These are phyloP conservation scores for Rhodotorula sphaerocarpa DNA, from an alignment of 768 basidiomycete species.

Conservation along the genomic window DNA sequence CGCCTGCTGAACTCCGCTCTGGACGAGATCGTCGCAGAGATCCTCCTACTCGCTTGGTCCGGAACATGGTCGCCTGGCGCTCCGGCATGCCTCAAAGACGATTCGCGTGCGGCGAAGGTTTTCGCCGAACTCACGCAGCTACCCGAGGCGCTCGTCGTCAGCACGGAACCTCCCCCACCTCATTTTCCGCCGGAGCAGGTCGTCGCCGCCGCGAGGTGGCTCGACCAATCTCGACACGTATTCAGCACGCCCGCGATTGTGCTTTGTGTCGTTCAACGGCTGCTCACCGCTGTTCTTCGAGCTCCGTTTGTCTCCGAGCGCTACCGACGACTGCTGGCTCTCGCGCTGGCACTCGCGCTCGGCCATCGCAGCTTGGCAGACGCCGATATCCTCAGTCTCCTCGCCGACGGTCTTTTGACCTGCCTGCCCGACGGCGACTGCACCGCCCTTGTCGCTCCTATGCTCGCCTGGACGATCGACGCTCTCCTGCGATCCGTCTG, in stretches of 20 bases:
- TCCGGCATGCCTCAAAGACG: background rate
- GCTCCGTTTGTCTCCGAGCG: conserved; percentile 77
- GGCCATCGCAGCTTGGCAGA: conserved; percentile 54
- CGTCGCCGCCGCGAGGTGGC: conserved; percentile 56
- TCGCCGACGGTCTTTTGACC: conserved; percentile 60
- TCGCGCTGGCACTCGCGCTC: conserved; percentile 66
- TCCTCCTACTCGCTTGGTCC: background rate
- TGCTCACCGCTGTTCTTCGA: conserved; percentile 59
- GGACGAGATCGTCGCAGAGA: conserved; percentile 21
- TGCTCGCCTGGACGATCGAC: conserved; percentile 46
- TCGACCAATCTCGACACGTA: conserved; percentile 47
- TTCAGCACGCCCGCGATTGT: conserved; percentile 51
- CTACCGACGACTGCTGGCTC: conserved; percentile 60
- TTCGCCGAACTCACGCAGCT: conserved; percentile 5
- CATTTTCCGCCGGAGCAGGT: conserved; percentile 43
- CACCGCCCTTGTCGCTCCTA: conserved; percentile 41
- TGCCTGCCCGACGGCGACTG: conserved; percentile 64
- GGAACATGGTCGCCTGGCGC: background rate
- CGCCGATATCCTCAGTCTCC: conserved; percentile 55
- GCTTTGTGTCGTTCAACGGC: conserved; percentile 67
- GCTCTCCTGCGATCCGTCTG: conserved; percentile 53
- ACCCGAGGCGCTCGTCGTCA: background rate
- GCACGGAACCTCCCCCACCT: conserved; percentile 7
- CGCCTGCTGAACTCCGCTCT: conserved; percentile 13
- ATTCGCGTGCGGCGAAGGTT: conserved; percentile 2